Base-by-base conservation (phyloP, 257 asterid species). In the Schizonepeta tenuifolia region DNA sequence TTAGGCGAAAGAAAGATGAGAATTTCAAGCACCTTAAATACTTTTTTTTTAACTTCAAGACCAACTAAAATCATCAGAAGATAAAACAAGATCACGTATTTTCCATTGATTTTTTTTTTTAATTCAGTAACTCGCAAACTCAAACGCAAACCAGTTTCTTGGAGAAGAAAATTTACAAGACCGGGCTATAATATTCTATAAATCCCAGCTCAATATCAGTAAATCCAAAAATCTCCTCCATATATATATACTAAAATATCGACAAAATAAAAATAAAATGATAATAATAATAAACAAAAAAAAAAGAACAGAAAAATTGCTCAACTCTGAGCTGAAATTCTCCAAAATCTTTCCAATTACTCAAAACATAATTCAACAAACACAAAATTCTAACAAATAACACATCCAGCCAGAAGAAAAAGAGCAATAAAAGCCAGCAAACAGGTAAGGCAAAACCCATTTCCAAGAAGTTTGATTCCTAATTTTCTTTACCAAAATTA, bases 401-500 rank as follows among this genome's bases (percentile, higher is more conserved):
- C 3, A 35, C 36, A 53, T 20, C 10, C 57, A 20, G 24, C 73
- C 26, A 47, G 20, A 35, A 44, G 43, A 15, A 43, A 31, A 59
- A 40, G 28, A 35, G 2, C 26, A 1, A 6, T 9, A 18, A 11
- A 22, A 38, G 8, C n/a, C 7, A 21, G 67, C n/a, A 40, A 38
- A 40, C 11, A 17, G 7, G 18, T 57, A 14, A 47, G 50, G 12
- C 21, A 71, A 69, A 53, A 41, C 66, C 55, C 59, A 65, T 58
- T 61, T n/a, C 62, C 69, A 69, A 74, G 10, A 75, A 72, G 13
- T 10, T 26, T 1, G 69, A 47, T 49, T 26, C 58, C 41, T 12
- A 21, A 21, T 21, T 41, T 44, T 50, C 36, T 57, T 44, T 78
- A 78, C 83, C 81, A 8, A 70, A 73, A 63, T 69, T 43, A 60